These are phyloP conservation scores for Pythium aphanidermatum DNA, from an alignment of 352 stramenopile genomes.

Conservation along the genomic window DNA sequence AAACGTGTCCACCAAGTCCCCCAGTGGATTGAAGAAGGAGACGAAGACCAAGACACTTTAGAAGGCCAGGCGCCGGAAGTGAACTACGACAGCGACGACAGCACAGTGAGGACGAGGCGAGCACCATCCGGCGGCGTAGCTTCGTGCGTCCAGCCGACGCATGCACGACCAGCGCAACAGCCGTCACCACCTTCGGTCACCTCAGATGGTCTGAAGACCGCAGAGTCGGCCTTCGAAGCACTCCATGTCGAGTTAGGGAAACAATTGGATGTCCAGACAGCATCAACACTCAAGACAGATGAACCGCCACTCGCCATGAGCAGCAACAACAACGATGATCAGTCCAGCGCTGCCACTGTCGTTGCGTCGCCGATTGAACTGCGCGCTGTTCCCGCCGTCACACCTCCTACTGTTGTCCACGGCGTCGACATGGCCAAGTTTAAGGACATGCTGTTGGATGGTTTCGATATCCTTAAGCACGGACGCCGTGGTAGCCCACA, in stretches of 20 bases:
- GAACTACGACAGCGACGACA: conserved; percentile 11
- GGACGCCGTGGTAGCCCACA: conserved; percentile 60
- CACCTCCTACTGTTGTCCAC: too few species aligned
- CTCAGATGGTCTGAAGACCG: conserved; percentile 15
- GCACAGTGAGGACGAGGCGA: too few species aligned
- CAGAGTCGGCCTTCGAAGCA: background rate
- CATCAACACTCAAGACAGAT: background rate
- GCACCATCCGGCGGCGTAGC: too few species aligned
- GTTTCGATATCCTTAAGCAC: conserved; percentile 73
- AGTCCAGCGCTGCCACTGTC: too few species aligned
- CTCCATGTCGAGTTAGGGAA: too few species aligned
- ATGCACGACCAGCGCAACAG: too few species aligned
- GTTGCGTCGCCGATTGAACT: background rate
- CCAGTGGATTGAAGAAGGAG: conserved; percentile 45
- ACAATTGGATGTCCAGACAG: background rate
- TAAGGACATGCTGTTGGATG: conserved; percentile 56
- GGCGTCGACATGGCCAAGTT: conserved; percentile 48
- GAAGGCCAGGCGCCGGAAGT: conserved; percentile 24
- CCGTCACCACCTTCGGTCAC: too few species aligned
- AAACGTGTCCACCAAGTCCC: conserved; percentile 10
- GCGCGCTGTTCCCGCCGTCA: too few species aligned
- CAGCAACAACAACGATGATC: too few species aligned
- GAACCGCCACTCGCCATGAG: background rate
- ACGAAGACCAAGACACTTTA: conserved; percentile 32
- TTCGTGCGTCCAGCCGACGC: too few species aligned